Conservation (phyloP, 345 rosid species). For the Eucalyptus urophylla region DNA sequence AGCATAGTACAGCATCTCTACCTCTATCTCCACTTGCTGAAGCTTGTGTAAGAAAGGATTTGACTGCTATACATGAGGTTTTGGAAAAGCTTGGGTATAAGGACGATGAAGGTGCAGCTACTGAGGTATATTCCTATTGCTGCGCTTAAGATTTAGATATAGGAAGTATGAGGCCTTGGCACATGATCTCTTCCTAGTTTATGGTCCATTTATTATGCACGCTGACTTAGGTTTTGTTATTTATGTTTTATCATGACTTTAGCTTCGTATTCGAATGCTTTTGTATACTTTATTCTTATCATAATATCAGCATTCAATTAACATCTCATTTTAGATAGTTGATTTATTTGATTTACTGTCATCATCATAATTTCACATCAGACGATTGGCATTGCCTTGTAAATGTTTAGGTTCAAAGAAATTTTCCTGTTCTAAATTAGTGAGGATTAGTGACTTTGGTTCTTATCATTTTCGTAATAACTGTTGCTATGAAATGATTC, state of each 20-base stretch:
- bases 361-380: not conserved
- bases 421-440: not conserved
- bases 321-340: not conserved
- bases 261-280: not conserved
- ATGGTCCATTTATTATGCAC: not conserved
- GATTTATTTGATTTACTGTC: not conserved
- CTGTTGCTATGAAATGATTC: not conserved
- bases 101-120: constrained; percentile 73
- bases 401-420: not conserved
- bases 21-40: constrained; percentile 77
- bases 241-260: not conserved
- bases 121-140: constrained; percentile 47
- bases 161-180: not conserved
- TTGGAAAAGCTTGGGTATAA: constrained; percentile 70
- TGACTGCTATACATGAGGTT: constrained; percentile 71
- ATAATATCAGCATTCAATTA: not conserved
- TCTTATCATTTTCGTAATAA: not conserved
- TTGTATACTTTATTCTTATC: not conserved
- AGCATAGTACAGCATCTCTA: constrained; percentile 35
- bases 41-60: constrained; percentile 67
- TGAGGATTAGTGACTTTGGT: not conserved
- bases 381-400: not conserved
- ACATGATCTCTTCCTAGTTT: not conserved
- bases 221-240: not conserved
- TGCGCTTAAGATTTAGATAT: not conserved